phyloP scores from a whole-genome alignment of 768 basidiomycete genomes.

The Pseudohyphozyma bogoriensis region DNA sequence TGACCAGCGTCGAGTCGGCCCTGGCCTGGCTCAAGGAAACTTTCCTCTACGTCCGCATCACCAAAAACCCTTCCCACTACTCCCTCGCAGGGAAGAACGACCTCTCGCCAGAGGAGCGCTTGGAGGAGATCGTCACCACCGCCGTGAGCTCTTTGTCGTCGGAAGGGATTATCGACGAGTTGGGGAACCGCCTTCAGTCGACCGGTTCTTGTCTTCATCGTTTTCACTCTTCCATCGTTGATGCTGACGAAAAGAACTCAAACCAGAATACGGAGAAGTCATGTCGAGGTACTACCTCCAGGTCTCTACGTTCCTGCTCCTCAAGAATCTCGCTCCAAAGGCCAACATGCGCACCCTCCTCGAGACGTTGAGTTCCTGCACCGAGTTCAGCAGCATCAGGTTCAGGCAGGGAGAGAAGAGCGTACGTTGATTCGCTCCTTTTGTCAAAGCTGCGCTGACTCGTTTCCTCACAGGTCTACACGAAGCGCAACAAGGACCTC shows the following conservation, averaged over 20 bases:
- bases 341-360: conserved; percentile 40
- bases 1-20: conserved; percentile 57
- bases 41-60: conserved; percentile 76
- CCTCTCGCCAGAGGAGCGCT: conserved; percentile 30
- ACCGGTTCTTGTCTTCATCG: conserved; percentile 3
- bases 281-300: conserved; percentile 30
- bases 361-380: conserved; percentile 53
- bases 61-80: conserved; percentile 72
- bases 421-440: conserved; percentile 38
- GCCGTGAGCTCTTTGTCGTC: conserved; percentile 40
- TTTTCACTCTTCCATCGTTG: neutral
- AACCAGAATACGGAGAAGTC: conserved; percentile 45
- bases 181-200: conserved; percentile 6
- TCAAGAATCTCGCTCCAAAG: conserved; percentile 42
- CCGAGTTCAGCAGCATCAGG: conserved; percentile 64
- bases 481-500: conserved; percentile 66
- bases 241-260: neutral
- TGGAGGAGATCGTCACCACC: conserved; percentile 57
- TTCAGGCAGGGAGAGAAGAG: conserved; percentile 66
- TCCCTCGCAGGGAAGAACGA: conserved; percentile 8
- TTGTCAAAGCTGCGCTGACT: neutral
- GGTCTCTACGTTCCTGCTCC: conserved; percentile 55
- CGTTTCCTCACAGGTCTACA: neutral
- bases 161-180: conserved; percentile 41
- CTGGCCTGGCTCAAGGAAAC: conserved; percentile 74